Evolutionary conservation across 352 stramenopile genomes (phyloP), one percentile per base, ranked within the genome.

Genomic region (Phytophthora uliginosa): DNA sequence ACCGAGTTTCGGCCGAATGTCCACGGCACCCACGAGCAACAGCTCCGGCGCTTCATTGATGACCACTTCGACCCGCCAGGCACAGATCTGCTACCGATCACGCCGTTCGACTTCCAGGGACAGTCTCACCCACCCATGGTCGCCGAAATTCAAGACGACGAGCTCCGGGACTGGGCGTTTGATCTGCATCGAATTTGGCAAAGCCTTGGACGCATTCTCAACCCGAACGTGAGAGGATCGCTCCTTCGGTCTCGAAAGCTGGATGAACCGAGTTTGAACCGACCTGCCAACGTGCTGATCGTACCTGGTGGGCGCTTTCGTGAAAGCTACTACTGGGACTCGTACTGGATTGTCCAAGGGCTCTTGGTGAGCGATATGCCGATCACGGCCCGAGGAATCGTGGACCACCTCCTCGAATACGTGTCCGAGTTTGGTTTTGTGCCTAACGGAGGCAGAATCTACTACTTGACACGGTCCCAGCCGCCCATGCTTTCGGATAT

Each of bases 281-380:
- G 72, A 31, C 61, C 73, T 40, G 81, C 82, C 47, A 87, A 92
- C 40, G 79, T 95, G 28, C 68, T 98, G 42, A 92, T 98, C 48
- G 87, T 98, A 0, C 93, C 92, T 7, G 94, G 93, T 20, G 94
- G 91, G 6, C 84, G 94, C n/a, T 98, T 98, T 70, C 86, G 92
- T 10, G 94, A 98, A 74, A 91, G 78, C 45, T 98, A 98, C 79
- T 98, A 98, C 73, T 98, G 94, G 94, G 94, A 98, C 67, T 94
- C 86, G 63, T 98, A 95, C 76, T 98, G 94, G 94, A 98, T 98
- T 58, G 85, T 98, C 10, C 73, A 94, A 59, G 92, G 93, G 0
- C 78, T 98, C 6, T 72, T 98, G 38, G 86, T 95, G 9, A 96
- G 89, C 66, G 76, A 83, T 56, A 95, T 98, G 91, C 53, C 71